Base-by-base conservation (phyloP, 768 basidiomycete genomes). In the Paxillus rubicundulus region DNA sequence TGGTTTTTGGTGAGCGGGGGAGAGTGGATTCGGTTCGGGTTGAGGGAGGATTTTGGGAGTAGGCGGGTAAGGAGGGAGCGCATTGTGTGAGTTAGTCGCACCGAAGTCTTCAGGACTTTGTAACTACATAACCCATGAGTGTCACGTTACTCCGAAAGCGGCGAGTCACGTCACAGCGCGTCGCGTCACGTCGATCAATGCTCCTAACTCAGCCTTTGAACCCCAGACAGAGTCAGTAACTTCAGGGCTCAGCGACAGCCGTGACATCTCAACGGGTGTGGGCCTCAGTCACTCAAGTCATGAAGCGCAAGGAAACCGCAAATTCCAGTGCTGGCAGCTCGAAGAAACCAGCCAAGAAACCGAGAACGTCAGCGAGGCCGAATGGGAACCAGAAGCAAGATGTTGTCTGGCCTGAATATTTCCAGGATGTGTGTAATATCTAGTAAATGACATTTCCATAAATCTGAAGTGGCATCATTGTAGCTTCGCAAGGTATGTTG, bases 401-500 rank as follows among this genome's bases (percentile, higher is more conserved):
- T 27, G 42, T 54, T 16, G 49, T 58, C 37, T 89, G 86, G 84
- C 85, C 87, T 4, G 77, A 80, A 24, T 79, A 89, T 61, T 88
- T 89, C 54, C 71, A 79, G 48, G 72, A 73, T 43, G 81, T 78
- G 47, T 54, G 66, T 62, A 34, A 9, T 30, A 24, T 21, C 43
- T 14, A 18, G 42, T 52, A 18, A 32, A 46, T 36, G 13, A 48
- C 30, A 16, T 37, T 21, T 41, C 34, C 8, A 39, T 53, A 16
- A 57, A 43, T 34, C 33, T 46, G 24, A 55, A 28, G 33, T 14
- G 27, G 40, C 40, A 21, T 53, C 6, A 37, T 60, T 10, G 27
- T 58, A 84, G 85, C 71, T 85, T 33, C 82, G 78, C 68, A 88
- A 86, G 77, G 86, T 85, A 60, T 49, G 68, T 18, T 24, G 7